Evolutionary conservation across 78 protist species (phyloP).

Genomic region (Chrysochromulina tobinii): DNA sequence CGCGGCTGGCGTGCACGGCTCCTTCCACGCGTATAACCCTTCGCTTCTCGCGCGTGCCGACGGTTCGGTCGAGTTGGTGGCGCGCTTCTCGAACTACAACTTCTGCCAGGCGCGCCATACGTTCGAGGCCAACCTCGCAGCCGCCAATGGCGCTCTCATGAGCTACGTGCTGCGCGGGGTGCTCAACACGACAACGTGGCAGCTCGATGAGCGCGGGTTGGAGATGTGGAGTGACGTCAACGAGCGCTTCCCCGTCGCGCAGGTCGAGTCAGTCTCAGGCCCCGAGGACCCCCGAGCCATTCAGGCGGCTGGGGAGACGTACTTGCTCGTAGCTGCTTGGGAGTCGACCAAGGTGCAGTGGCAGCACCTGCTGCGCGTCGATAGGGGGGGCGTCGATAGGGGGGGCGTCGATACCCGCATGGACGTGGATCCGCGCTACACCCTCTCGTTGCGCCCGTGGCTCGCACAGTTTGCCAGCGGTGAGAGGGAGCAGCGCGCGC

Average conservation of each 20-base stretch:
- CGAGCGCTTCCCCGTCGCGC: not conserved
- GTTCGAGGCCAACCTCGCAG: not conserved
- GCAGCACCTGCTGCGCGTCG: not conserved
- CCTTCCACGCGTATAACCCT: too few species aligned
- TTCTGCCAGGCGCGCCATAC: not conserved
- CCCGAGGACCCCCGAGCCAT: not conserved
- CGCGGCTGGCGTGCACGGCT: too few species aligned
- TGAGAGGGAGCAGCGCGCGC: not conserved
- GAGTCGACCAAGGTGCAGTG: not conserved
- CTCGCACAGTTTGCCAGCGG: not conserved
- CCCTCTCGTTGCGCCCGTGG: not conserved
- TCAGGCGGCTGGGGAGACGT: not conserved
- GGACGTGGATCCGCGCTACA: not conserved
- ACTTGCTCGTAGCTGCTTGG: not conserved
- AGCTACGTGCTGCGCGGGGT: not conserved
- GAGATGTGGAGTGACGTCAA: not conserved
- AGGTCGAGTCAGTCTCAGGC: not conserved
- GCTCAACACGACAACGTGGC: not conserved
- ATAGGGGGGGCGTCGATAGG: not conserved
- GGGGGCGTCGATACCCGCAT: not conserved
- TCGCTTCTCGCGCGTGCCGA: too few species aligned
- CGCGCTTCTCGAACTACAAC: not conserved
- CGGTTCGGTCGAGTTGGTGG: not conserved
- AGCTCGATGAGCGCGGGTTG: not conserved
- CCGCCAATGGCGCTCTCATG: not conserved